Base-by-base conservation (phyloP, 306 rosid species). In the Betula pendula region DNA sequence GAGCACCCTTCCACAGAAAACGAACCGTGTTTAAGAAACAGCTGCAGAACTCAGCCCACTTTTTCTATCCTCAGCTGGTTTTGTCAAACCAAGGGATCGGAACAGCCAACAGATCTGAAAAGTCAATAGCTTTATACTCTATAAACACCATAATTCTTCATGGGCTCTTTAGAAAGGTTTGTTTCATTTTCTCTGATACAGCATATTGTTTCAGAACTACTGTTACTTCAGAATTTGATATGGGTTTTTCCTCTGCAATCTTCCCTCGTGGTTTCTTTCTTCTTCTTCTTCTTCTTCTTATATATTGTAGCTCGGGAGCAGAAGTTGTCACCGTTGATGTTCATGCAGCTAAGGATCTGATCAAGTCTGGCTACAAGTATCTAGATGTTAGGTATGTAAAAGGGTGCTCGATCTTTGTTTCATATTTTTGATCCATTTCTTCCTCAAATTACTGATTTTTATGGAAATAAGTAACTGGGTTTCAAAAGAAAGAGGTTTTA, bases 271-370 rank as follows among this genome's bases (percentile, higher is more conserved):
- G 71, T n/a, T 51, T 74, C 47, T 70, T 53, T 35, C 60, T 70
- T 66, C 52, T 86, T 68, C 62, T 79, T 72, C 52, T 44, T 29
- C 55, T 84, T 55, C 70, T 82, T 47, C 59, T 84, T 14, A 42
- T 84, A 6, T 31, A 75, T 12, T 81, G 78, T 68, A 84, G 89
- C 65, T 81, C 90, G 20, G 81, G 80, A 19, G 58, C 82, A 6
- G 86, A 87, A 71, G 87, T 87, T 74, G 88, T 87, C 43, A 89
- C 97, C 31, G 17, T 95, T 73, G 86, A 95, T 84, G 96, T 90
- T 31, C 80, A 40, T 3, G 77, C 76, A 20, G 97, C 97, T 42
- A 88, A 80, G 77, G 80, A 53, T 66, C 86, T 92, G 15, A 74
- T 89, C 68, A 84, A 84, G 4, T 82, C 88, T 22, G 96, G 96